These are phyloP conservation scores for Microcyclosporella mali DNA, from an alignment of 2,329 filamentous ascomycete genomes.

Conservation along the genomic window DNA sequence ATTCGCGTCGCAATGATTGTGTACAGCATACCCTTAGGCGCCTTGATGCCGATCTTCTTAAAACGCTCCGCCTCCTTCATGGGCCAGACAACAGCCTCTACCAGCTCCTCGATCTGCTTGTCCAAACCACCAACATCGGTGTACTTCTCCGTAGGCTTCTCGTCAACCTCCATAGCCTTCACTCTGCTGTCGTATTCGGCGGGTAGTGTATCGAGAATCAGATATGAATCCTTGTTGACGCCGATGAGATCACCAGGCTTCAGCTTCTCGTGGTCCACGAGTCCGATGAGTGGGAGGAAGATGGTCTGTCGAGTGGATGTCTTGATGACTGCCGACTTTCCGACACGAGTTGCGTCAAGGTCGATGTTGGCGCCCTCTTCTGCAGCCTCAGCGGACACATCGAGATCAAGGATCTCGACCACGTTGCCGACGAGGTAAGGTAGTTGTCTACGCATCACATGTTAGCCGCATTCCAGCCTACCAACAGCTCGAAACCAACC, in stretches of 20 bases:
- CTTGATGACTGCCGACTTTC: conserved; percentile 99
- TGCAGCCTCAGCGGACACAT: conserved; percentile 89
- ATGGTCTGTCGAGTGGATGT: conserved; percentile 98
- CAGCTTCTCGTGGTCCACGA: conserved; percentile 90
- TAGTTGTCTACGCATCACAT: conserved; percentile 62
- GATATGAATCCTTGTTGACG: conserved; percentile 98
- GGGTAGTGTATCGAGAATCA: conserved; percentile 91
- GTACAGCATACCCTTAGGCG: conserved; percentile 70
- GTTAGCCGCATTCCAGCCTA: conserved; percentile 4
- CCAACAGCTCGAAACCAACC: conserved; percentile 50
- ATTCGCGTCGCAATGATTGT: not conserved
- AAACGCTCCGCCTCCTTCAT: conserved; percentile 99
- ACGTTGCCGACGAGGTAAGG: conserved; percentile 98
- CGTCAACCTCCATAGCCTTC: conserved; percentile 99
- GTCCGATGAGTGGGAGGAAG: conserved; percentile 91
- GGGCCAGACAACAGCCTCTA: conserved; percentile 97
- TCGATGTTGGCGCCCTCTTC: conserved; percentile 99
- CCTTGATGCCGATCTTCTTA: conserved; percentile 99
- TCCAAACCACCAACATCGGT: conserved; percentile 94
- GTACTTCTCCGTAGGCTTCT: conserved; percentile 99
- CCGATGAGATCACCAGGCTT: conserved; percentile 96
- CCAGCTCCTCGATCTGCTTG: conserved; percentile 98
- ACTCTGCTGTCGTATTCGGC: conserved; percentile 98
- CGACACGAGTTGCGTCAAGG: conserved; percentile 89
- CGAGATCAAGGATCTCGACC: conserved; percentile 91